A percentile compares a stretch with the other conserved stretches of the same genome.
These are phyloP conservation scores for Colletotrichum sp. DNA, from an alignment of 2,329 filamentous ascomycete genomes.

Conservation along the genomic window DNA sequence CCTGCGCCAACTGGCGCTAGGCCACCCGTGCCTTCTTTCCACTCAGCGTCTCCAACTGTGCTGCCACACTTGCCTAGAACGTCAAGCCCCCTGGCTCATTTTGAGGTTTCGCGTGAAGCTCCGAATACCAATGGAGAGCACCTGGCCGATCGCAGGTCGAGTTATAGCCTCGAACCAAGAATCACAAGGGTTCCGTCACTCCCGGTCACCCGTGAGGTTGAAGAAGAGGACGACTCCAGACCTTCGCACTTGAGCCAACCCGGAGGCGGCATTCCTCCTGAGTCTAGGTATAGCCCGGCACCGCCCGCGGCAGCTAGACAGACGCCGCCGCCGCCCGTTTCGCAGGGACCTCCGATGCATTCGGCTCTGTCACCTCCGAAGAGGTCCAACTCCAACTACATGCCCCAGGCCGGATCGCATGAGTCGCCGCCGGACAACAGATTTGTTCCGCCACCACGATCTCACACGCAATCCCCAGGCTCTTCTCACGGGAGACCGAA, in stretches of 20 bases:
- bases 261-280: slow-evolving; percentile 26
- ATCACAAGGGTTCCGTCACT: slow-evolving; percentile 62
- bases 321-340: slow-evolving; percentile 58
- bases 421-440: slow-evolving; percentile 34
- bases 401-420: slow-evolving; percentile 40
- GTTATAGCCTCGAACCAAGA: slow-evolving; percentile 60
- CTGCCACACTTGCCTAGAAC: slow-evolving; percentile 68
- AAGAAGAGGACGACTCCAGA: slow-evolving; percentile 55
- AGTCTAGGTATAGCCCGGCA: slow-evolving; percentile 44
- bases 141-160: slow-evolving; percentile 53
- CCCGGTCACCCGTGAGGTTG: slow-evolving; percentile 66
- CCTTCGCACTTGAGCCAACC: neutral
- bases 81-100: slow-evolving; percentile 70
- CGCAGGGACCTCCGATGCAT: slow-evolving; percentile 37
- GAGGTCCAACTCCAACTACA: slow-evolving; percentile 55
- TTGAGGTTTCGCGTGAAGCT: slow-evolving; percentile 50
- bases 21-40: slow-evolving; percentile 45
- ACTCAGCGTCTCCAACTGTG: slow-evolving; percentile 42
- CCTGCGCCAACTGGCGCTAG: slow-evolving; percentile 48
- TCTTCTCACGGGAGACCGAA: slow-evolving; percentile 46
- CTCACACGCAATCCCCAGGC: slow-evolving; percentile 68
- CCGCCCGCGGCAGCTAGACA: slow-evolving; percentile 40
- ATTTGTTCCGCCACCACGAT: slow-evolving; percentile 62
- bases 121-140: slow-evolving; percentile 41
- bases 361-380: slow-evolving; percentile 62